These are phyloP conservation scores for Leccinum fibrillosum DNA, from an alignment of 768 basidiomycete species.

Conservation along the genomic window DNA sequence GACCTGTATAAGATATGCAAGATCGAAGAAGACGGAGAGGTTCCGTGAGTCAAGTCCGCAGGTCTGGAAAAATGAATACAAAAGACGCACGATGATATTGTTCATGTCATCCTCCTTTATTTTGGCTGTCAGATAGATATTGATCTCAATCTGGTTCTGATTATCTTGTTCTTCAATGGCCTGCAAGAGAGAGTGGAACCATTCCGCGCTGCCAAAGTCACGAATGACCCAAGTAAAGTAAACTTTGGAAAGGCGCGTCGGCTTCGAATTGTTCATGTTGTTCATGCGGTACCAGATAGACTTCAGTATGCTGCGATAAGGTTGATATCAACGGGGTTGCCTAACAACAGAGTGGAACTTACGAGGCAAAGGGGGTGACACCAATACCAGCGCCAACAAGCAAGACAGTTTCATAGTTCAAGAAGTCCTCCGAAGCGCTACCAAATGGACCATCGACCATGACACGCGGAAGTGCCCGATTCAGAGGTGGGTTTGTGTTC, in stretches of 20 bases:
- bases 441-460: slow-evolving; percentile 98
- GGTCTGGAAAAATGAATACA: not conserved
- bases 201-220: slow-evolving; percentile 85
- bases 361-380: slow-evolving; percentile 95
- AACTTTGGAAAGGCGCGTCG: slow-evolving; percentile 84
- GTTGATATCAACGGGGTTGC: slow-evolving; percentile 2
- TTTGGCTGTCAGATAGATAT: slow-evolving; percentile 88
- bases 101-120: slow-evolving; percentile 91
- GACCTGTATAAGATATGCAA: slow-evolving; percentile 38
- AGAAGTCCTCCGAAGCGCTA: slow-evolving; percentile 85
- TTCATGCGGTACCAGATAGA: slow-evolving; percentile 98
- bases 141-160: slow-evolving; percentile 85
- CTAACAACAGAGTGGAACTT: slow-evolving; percentile 30
- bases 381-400: slow-evolving; percentile 95
- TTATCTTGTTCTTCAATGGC: slow-evolving; percentile 93
- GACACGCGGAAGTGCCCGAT: slow-evolving; percentile 78
- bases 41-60: slow-evolving; percentile 1
- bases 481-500: slow-evolving; percentile 54
- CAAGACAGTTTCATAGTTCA: slow-evolving; percentile 84
- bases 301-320: slow-evolving; percentile 64
- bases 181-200: slow-evolving; percentile 91
- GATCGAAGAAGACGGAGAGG: not conserved
- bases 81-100: slow-evolving; percentile 72
- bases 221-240: slow-evolving; percentile 97
- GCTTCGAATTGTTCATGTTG: slow-evolving; percentile 68